phyloP scores from a whole-genome alignment of 768 basidiomycete species.

The Chlorophyllum brunneum region DNA sequence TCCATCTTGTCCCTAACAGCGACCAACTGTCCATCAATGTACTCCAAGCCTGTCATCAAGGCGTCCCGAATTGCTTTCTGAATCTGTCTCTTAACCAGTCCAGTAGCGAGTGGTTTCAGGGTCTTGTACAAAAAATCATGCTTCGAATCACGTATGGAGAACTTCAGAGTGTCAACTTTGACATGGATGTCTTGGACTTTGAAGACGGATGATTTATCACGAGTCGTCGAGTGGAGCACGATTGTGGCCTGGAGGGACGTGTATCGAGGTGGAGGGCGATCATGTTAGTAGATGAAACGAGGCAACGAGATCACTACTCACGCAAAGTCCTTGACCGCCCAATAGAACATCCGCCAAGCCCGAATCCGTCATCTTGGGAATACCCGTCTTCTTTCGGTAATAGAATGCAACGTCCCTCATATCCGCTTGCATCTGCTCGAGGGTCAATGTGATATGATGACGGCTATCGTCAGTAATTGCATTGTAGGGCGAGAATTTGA shows the following conservation, averaged over 20 bases:
- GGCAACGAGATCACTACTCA: constrained; percentile 26
- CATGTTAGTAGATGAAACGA: not conserved
- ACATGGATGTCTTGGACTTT: constrained; percentile 67
- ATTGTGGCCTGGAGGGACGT: constrained; percentile 43
- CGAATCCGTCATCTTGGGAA: constrained; percentile 75
- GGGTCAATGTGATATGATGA: constrained; percentile 71
- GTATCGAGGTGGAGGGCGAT: not conserved
- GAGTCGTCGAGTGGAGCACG: constrained; percentile 54
- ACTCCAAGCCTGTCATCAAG: constrained; percentile 78
- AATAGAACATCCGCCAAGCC: constrained; percentile 85
- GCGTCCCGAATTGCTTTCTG: constrained; percentile 55
- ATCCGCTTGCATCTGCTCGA: constrained; percentile 88
- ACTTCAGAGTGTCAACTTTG: constrained; percentile 85
- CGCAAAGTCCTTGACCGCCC: constrained; percentile 78
- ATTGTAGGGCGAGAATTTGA: constrained; percentile 82
- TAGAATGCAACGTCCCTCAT: constrained; percentile 93
- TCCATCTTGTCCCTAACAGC: constrained; percentile 80
- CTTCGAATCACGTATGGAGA: constrained; percentile 87
- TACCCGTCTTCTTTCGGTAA: constrained; percentile 85
- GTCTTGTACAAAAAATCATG: constrained; percentile 89
- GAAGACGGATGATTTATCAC: constrained; percentile 69
- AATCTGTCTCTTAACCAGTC: constrained; percentile 75
- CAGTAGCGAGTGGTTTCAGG: constrained; percentile 72
- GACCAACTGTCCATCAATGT: constrained; percentile 86
- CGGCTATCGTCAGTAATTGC: constrained; percentile 51